Base-by-base conservation (phyloP, 2,329 filamentous ascomycete genomes). In the Colletotrichum costaricense region DNA sequence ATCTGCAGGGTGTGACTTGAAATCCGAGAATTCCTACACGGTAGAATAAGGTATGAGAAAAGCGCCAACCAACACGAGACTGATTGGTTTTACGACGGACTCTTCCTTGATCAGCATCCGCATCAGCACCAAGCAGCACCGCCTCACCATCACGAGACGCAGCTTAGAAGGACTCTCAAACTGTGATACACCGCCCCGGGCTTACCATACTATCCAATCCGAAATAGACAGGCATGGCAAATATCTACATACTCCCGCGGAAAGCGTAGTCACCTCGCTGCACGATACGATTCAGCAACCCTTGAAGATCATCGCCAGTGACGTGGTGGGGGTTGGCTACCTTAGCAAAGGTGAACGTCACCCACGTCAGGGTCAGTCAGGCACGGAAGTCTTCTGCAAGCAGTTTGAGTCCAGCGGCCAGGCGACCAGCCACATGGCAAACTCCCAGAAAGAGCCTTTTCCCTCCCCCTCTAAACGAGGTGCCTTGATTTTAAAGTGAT, bases 221-320 rank as follows among this genome's bases (percentile, higher is more conserved):
- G 8, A n/a, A 19, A 49, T 49, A n/a, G 42, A 49, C 19, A 49
- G 38, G 19, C 42, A 49, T 49, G 42, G 8, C 11, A n/a, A 6
- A 42, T 42, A 2, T 49, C 42, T 49, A 49, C 22, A 54, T 54
- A 24, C 2, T 11, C 46, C 19, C 2, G 22, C 38, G 1, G 56
- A 58, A 16, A 22, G 12, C 46, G 62, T 28, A 7, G n/a, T 49
- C 11, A 24, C 26, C n/a, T 19, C 55, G 63, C 33, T 38, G 33
- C 22, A 49, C 63, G 8, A 9, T 38, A n/a, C 62, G 46, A 28
- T 38, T 54, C 49, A 64, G 33, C 30, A 11, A 42, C 46, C 22
- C 4, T 19, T 9, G 42, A 19, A 38, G 66, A 73, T 73, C 70
- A 60, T 14, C 70, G 19, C 49, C 35, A 35, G 62, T 73, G 70